phyloP scores from a whole-genome alignment of 495 filamentous ascomycete species.

The Thermochaetoides thermophila region DNA sequence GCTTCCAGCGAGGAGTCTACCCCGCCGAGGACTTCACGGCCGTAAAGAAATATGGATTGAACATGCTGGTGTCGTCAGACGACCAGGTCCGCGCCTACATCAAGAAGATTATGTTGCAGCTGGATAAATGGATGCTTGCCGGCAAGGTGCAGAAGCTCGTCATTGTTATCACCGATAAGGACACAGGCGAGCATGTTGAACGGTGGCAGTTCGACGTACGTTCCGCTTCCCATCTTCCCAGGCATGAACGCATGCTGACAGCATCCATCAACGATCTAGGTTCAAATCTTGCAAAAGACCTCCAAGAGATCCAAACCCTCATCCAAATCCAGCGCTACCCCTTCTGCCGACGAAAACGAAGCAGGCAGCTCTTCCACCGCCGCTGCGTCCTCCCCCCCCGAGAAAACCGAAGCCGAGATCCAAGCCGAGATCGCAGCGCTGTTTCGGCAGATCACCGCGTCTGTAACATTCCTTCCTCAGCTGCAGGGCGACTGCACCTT shows the following conservation, averaged over 20 bases:
- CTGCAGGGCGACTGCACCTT: conserved; percentile 90
- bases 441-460: conserved; percentile 95
- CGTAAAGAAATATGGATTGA: conserved; percentile 98
- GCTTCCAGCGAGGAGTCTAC: conserved; percentile 92
- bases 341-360: conserved; percentile 25
- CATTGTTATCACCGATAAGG: conserved; percentile 87
- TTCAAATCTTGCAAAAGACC: conserved; percentile 47
- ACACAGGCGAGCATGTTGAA: conserved; percentile 90
- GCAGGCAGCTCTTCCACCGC: conserved; percentile 26
- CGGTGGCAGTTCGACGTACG: conserved; percentile 94
- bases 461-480: conserved; percentile 90
- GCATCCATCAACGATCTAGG: conserved; percentile 12
- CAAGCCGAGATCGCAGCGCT: conserved; percentile 89
- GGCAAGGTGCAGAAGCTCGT: conserved; percentile 95
- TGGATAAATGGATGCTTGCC: conserved; percentile 89
- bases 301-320: conserved; percentile 30
- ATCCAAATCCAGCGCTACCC: conserved; percentile 25
- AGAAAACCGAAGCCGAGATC: conserved; percentile 78
- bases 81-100: conserved; percentile 98
- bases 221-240: conserved; percentile 1
- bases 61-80: conserved; percentile 92
- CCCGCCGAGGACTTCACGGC: conserved; percentile 95
- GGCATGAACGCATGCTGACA: neutral
- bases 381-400: conserved; percentile 13
- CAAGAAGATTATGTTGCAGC: conserved; percentile 94